These are phyloP conservation scores for Limnomonas spitsbergensis DNA, from an alignment of 139 green algal species.

Conservation along the genomic window DNA sequence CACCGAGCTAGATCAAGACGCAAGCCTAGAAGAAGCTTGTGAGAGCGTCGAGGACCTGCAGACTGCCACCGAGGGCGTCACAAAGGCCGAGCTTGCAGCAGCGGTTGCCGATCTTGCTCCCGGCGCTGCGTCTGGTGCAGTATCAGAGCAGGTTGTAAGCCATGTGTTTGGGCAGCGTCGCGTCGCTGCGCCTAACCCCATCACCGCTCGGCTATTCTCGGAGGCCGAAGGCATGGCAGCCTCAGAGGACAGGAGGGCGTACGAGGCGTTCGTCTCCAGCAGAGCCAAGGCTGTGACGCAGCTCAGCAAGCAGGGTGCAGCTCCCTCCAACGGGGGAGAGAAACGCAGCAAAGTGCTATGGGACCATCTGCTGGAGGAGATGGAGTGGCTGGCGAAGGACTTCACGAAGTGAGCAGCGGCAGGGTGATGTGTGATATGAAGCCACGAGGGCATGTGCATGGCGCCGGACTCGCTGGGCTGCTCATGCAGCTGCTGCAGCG, in stretches of 20 bases:
- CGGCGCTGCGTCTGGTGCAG: no score
- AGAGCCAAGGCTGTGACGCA: constrained; percentile 15
- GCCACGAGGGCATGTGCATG: not conserved
- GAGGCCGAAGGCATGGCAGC: not conserved
- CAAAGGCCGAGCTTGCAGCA: no score
- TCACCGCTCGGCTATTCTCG: not conserved
- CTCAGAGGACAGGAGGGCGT: constrained; percentile 4
- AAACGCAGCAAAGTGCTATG: constrained; percentile 79
- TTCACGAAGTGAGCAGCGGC: constrained; percentile 67
- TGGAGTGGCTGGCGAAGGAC: constrained; percentile 94
- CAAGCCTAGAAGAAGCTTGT: no score
- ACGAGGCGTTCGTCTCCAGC: not conserved
- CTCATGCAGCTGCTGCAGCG: not conserved
- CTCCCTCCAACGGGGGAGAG: constrained; percentile 27
- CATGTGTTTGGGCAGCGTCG: not conserved
- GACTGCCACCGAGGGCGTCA: no score
- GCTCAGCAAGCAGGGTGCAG: not conserved
- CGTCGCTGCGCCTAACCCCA: not conserved
- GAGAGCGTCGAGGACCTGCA: no score
- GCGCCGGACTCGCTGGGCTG: no score
- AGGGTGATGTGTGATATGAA: constrained; percentile 20
- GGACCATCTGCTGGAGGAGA: constrained; percentile 94
- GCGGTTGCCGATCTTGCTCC: no score
- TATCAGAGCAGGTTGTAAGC: no score
- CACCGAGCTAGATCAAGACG: no score